These are phyloP conservation scores for Fennellomyces sp. DNA, from an alignment of 371 early-diverging fungal genomes.

Conservation along the genomic window DNA sequence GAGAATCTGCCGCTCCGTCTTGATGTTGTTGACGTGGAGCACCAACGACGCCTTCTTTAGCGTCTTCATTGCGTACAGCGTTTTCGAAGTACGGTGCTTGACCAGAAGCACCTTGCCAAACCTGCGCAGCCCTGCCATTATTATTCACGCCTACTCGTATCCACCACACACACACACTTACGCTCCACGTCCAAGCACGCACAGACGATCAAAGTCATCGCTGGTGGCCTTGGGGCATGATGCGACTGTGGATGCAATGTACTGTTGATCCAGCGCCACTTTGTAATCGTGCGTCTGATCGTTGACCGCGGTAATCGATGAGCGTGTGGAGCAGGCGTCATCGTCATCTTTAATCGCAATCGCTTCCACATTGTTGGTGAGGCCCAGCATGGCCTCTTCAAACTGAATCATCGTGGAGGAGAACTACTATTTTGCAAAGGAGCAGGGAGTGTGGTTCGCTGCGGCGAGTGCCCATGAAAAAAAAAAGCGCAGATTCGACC, in stretches of 20 bases:
- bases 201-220: constrained; percentile 88
- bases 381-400: constrained; percentile 20
- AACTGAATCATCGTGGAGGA: constrained; percentile 17
- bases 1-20: constrained; percentile 77
- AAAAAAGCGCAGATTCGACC: too few relatives aligned
- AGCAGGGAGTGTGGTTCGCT: not conserved
- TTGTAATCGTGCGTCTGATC: not conserved
- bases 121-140: constrained; percentile 21
- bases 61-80: constrained; percentile 92
- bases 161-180: constrained; percentile 25
- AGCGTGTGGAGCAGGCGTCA: constrained; percentile 1
- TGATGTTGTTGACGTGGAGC: constrained; percentile 74
- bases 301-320: constrained; percentile 5
- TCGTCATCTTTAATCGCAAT: not conserved
- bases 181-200: constrained; percentile 96
- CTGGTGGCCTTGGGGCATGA: constrained; percentile 33
- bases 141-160: not conserved
- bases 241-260: constrained; percentile 9
- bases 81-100: constrained; percentile 57
- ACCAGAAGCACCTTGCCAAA: constrained; percentile 85
- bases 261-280: constrained; percentile 10
- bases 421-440: not conserved
- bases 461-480: not conserved
- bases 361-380: not conserved
- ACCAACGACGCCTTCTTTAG: constrained; percentile 84